Conservation (phyloP, 2,329 filamentous ascomycete genomes). For the Pezicula carpinea region DNA sequence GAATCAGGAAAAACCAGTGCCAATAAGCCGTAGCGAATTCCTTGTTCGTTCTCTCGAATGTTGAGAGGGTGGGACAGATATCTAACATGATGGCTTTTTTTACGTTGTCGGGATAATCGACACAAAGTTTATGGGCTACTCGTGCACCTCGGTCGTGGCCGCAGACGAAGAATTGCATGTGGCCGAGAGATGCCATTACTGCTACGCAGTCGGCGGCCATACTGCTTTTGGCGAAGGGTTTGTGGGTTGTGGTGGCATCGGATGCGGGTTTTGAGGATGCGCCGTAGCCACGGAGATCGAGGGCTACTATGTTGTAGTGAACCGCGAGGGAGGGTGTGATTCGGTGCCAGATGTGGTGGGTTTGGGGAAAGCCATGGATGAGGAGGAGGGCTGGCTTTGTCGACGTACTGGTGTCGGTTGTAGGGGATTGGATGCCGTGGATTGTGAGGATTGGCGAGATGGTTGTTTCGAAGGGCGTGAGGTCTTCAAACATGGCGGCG, state of each 20-base stretch:
- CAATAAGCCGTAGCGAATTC: slow-evolving; percentile 46
- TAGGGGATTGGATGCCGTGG: slow-evolving; percentile 35
- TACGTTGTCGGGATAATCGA: slow-evolving; percentile 33
- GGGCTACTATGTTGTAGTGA: slow-evolving; percentile 38
- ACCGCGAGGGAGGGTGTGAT: slow-evolving; percentile 35
- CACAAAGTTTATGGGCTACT: slow-evolving; percentile 49
- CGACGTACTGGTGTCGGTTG: too few relatives aligned
- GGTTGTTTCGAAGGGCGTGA: slow-evolving; percentile 34
- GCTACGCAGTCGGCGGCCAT: slow-evolving; percentile 43
- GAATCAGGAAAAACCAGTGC: slow-evolving; percentile 57
- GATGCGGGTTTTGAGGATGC: slow-evolving; percentile 40
- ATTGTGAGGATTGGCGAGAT: slow-evolving; percentile 36
- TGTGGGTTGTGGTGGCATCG: slow-evolving; percentile 9
- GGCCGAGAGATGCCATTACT: slow-evolving; percentile 41
- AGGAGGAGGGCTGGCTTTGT: slow-evolving; percentile 38
- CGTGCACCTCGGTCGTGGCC: slow-evolving; percentile 54
- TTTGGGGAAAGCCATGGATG: slow-evolving; percentile 50
- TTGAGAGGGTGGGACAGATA: slow-evolving; percentile 50
- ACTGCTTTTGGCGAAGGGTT: slow-evolving; percentile 35
- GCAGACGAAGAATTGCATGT: slow-evolving; percentile 41
- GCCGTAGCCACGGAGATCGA: slow-evolving; percentile 50
- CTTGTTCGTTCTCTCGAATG: slow-evolving; percentile 41
- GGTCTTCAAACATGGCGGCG: slow-evolving; percentile 39
- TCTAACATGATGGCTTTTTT: slow-evolving; percentile 42
- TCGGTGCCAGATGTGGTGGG: slow-evolving; percentile 46